Evolutionary conservation across 208 protist species (phyloP), one percentile per base, ranked within the genome.

Genomic region (Acanthamoeba healyi): DNA sequence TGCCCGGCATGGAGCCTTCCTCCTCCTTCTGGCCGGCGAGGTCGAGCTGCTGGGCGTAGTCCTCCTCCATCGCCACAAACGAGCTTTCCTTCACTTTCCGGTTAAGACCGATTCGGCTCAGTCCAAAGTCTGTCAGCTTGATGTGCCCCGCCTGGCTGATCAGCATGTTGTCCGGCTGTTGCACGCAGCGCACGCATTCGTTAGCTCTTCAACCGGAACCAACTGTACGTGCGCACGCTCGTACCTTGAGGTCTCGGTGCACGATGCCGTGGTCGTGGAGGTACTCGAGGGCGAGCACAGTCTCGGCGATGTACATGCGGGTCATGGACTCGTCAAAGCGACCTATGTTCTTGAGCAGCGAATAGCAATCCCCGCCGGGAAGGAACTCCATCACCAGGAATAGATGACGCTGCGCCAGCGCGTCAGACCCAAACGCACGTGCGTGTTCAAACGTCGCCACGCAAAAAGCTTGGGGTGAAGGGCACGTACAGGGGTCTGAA

Each of bases 41-140:
- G 65, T 79, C 72, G 72, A 82, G 72, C 72, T 82, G 72, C 72
- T 54, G 72, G 0, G 72, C 72, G n/a, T 82, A 82, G 42, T 93
- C 49, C 87, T 63, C 61, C 44, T 93, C 49, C 65, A 72, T 93
- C 24, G 38, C 87, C 42, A n/a, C 61, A 19, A 93, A 61, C 6
- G 87, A 79, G n/a, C 87, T 93, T 38, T 46, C 49, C 42, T 93
- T 79, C 51, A 54, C 87, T 29, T 51, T 79, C 29, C 61, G 4
- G 72, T 82, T 93, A 0, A 93, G 63, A 61, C 88, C 88, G 19
- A 81, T 51, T 4, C 44, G 63, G 24, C 51, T 51, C 29, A 98
- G 92, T 9, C 97, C 97, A 96, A 98, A 98, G 94, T 98, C 97
- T 14, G 95, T 98, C 12, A 98, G 94, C 84, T 98, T 97, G n/a